These are phyloP conservation scores for Juglanconis oblonga DNA, from an alignment of 2,329 filamentous ascomycete genomes.

Conservation along the genomic window DNA sequence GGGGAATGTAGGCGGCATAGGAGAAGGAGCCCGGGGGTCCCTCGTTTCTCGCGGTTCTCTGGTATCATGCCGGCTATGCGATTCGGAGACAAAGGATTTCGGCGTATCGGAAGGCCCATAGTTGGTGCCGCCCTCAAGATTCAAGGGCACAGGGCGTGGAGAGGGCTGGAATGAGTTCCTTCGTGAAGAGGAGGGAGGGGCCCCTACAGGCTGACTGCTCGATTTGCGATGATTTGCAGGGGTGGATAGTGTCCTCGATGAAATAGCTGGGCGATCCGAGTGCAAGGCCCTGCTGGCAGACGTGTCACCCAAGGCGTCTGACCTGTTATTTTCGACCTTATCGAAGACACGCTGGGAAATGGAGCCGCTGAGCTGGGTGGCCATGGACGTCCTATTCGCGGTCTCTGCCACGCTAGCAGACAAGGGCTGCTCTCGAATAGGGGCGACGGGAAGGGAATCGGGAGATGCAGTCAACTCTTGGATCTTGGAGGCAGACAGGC, in stretches of 20 bases:
- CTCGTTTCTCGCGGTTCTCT: constrained; percentile 24
- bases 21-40: constrained; percentile 35
- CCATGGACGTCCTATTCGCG: constrained; percentile 29
- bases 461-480: constrained; percentile 55
- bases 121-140: constrained; percentile 34
- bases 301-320: constrained; percentile 20
- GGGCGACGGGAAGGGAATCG: constrained; percentile 55
- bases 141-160: constrained; percentile 40
- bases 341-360: constrained; percentile 19
- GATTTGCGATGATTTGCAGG: constrained; percentile 41
- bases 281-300: constrained; percentile 30
- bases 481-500: constrained; percentile 57
- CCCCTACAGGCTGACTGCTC: constrained; percentile 27
- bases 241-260: constrained; percentile 46
- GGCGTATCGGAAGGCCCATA: constrained; percentile 21
- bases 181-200: constrained; percentile 31
- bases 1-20: constrained; percentile 54
- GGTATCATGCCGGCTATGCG: neutral
- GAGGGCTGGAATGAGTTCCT: constrained; percentile 50
- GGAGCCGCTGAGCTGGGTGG: constrained; percentile 31
- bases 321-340: constrained; percentile 23
- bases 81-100: neutral
- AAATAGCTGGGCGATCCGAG: constrained; percentile 27
- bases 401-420: constrained; percentile 36
- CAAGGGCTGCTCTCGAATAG: constrained; percentile 36